These are phyloP conservation scores for Flaveria brownii DNA, from an alignment of 129 eudicot genomes.

Conservation along the genomic window DNA sequence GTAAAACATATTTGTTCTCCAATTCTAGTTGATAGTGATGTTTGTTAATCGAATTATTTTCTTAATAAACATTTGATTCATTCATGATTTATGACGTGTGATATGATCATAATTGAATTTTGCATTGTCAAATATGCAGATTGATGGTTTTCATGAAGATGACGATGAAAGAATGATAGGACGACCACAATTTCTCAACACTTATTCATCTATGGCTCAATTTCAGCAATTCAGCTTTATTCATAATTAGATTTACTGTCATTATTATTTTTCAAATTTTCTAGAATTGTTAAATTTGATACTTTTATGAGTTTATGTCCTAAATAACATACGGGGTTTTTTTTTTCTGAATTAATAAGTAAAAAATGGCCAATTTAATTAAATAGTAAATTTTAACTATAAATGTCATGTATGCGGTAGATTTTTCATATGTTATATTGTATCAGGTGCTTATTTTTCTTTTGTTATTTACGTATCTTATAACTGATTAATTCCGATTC, in stretches of 20 bases:
- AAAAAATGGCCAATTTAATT: not conserved
- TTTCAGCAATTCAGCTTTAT: constrained; percentile 34
- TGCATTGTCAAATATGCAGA: constrained; percentile 38
- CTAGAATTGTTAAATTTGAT: constrained; percentile 11
- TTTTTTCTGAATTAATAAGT: constrained; percentile 19
- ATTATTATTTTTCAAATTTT: not conserved
- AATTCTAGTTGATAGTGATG: constrained; percentile 12
- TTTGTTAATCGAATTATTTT: not conserved
- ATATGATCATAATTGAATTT: not conserved
- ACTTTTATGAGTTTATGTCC: not conserved
- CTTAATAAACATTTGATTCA: not conserved
- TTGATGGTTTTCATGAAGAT: constrained; percentile 60
- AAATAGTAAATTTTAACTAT: too few species aligned
- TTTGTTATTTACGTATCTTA: too few species aligned
- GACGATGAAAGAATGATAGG: constrained; percentile 32
- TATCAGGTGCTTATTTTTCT: too few species aligned
- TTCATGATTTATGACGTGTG: not conserved
- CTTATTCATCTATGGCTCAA: constrained; percentile 22
- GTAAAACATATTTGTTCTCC: constrained; percentile 8
- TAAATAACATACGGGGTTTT: not conserved
- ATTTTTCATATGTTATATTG: too few species aligned
- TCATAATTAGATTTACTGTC: constrained; percentile 14
- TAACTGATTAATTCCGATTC: too few species aligned
- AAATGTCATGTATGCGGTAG: too few species aligned
- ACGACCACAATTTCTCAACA: constrained; percentile 40